Percentiles rank a stretch among this genome's conserved stretches.
Evolutionary conservation across 176 grass and related monocot genomes (phyloP).

Genomic region (Zea luxurians): DNA sequence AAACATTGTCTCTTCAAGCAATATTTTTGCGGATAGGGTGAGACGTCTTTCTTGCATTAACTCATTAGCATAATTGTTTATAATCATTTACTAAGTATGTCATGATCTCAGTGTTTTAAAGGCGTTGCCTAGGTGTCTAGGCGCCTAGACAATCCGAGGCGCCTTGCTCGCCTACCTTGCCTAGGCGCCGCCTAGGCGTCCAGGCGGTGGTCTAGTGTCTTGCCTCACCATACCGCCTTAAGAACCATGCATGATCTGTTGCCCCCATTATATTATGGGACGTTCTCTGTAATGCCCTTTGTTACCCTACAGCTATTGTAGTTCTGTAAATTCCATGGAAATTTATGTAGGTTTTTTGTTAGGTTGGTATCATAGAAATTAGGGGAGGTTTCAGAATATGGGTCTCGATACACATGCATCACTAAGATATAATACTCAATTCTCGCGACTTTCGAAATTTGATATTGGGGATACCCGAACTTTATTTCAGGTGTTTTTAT

Average conservation of each 20-base stretch:
- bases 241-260: neutral
- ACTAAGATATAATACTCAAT: neutral
- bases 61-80: slow-evolving; percentile 20
- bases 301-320: neutral
- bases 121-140: too few relatives aligned
- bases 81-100: neutral
- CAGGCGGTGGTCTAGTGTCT: too few relatives aligned
- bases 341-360: neutral
- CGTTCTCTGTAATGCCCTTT: slow-evolving; percentile 5
- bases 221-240: too few relatives aligned
- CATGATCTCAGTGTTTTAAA: neutral
- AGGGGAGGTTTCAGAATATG: neutral
- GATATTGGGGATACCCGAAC: neutral
- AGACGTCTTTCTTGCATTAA: slow-evolving; percentile 27
- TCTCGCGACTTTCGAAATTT: neutral
- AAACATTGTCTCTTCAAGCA: slow-evolving; percentile 49
- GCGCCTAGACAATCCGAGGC: too few relatives aligned
- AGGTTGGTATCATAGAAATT: neutral
- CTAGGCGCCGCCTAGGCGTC: too few relatives aligned
- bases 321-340: slow-evolving; percentile 13
- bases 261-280: neutral
- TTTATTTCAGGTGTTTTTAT: neutral
- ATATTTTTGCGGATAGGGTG: slow-evolving; percentile 64
- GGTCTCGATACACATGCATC: neutral
- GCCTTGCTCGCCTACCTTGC: too few relatives aligned